These are phyloP conservation scores for Eruca vesicaria DNA, from an alignment of 441 rosid genomes.

Conservation along the genomic window DNA sequence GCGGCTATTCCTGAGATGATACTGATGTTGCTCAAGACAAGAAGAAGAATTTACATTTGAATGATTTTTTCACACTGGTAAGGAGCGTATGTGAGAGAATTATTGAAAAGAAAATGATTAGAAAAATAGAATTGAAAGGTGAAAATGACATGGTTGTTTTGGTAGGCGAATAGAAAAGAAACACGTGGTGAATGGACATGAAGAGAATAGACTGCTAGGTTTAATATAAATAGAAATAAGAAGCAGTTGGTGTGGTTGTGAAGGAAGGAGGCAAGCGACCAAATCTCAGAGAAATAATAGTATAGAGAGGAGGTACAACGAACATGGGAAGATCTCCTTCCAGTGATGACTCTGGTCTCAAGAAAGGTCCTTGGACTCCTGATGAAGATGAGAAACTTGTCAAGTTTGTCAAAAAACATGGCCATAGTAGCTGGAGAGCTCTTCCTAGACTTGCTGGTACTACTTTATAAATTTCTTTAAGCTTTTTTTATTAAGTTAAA, in stretches of 20 bases:
- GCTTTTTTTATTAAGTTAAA: background rate
- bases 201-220: conserved; percentile 29
- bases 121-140: conserved; percentile 27
- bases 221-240: conserved; percentile 50
- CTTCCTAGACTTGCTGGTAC: conserved; percentile 70
- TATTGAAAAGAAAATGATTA: conserved; percentile 14
- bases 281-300: conserved; percentile 27
- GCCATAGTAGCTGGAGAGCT: conserved; percentile 78
- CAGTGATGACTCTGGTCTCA: conserved; percentile 59
- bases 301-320: conserved; percentile 18
- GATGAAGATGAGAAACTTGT: conserved; percentile 68
- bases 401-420: conserved; percentile 50
- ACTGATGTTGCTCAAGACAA: conserved; percentile 29
- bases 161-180: conserved; percentile 26
- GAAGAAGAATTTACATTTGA: conserved; percentile 30
- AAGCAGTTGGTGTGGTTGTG: conserved; percentile 53
- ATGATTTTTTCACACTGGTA: conserved; percentile 14
- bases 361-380: conserved; percentile 76
- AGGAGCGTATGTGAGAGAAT: conserved; percentile 21
- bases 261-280: conserved; percentile 44
- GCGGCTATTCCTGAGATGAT: conserved; percentile 27
- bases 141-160: conserved; percentile 36
- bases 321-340: conserved; percentile 64
- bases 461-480: background rate
- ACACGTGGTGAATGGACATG: conserved; percentile 34